Base-by-base conservation (phyloP, 148 eudicot genomes). In the Rheum nobile region DNA sequence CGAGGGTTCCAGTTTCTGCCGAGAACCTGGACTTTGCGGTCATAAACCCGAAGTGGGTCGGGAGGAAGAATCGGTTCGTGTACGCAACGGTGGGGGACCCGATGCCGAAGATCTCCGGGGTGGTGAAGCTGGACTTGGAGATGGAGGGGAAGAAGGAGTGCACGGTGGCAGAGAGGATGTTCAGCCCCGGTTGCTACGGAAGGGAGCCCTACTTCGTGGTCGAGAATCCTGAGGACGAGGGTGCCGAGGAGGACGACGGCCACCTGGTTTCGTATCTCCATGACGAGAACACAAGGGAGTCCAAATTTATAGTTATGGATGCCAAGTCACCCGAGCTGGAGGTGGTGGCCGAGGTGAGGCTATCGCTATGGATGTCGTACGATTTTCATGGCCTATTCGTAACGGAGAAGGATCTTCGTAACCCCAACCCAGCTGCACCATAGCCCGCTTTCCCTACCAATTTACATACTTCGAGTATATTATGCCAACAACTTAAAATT, bases 301-400 rank as follows among this genome's bases (percentile, higher is more conserved):
- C 93, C 1, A 83, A 16, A 46, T 89, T 89, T 31, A 1, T 89
- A 38, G 88, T 89, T 3, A 86, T 86, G 90, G 88, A 89, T 73
- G 86, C 93, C 0, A 86, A 80, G 75, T 83, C 88, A 0, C 90
- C 93, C 0, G 21, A 50, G 17, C 83, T 89, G 21, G 88, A 89
- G 8, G 77, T 86, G 55, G 81, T 89, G 22, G 88, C 90, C 1
- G 74, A 75, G 0, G 90, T 86, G 39, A 82, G 69, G 74, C 63
- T 89, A 48, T 90, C 93, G 4, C 79, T 68, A 4, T 79, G 93
- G 55, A 90, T 89, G 54, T 90, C 93, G 0, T 89, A 80, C 22
- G 93, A 90, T 10, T 86, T 89, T 48, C 93, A 86, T 47, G 93
- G 92, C 8, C 65, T 88, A 22, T 88, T 86, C 75, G 83, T 88